Conservation (phyloP, 495 filamentous ascomycete genomes). For the Thermochaetoides thermophila region DNA sequence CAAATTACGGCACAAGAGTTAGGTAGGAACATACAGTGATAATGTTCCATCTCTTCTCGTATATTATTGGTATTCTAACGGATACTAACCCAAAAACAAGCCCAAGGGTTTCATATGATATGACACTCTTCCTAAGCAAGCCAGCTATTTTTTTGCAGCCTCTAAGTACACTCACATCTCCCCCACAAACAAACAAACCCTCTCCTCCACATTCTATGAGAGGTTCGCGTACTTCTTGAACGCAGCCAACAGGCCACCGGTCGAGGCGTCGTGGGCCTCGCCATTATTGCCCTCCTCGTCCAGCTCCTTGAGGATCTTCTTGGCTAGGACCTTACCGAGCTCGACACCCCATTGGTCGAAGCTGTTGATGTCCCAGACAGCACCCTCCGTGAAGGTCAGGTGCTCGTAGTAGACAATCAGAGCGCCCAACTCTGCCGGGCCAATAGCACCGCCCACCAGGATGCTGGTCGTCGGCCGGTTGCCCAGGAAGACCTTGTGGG, state of each 20-base stretch:
- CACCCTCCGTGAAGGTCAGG: conserved; percentile 92
- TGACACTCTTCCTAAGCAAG: too few species aligned
- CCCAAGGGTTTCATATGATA: too few species aligned
- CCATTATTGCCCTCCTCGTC: conserved; percentile 57
- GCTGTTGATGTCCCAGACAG: conserved; percentile 97
- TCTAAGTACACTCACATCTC: too few species aligned
- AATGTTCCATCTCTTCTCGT: too few species aligned
- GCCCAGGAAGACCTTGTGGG: conserved; percentile 98
- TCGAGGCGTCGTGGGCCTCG: conserved; percentile 66
- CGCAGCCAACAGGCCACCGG: conserved; percentile 71
- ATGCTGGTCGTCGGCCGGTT: conserved; percentile 95
- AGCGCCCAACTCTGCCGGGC: conserved; percentile 81
- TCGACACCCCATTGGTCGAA: conserved; percentile 99
- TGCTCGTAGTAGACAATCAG: conserved; percentile 99
- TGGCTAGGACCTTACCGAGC: conserved; percentile 89
- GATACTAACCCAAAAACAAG: too few species aligned
- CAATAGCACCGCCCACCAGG: conserved; percentile 77
- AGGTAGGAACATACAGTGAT: too few species aligned
- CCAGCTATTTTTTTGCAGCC: too few species aligned
- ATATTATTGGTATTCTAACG: too few species aligned
- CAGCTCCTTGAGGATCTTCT: conserved; percentile 69
- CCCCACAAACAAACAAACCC: too few species aligned
- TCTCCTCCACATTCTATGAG: conserved; percentile 1
- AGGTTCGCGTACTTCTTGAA: conserved; percentile 42
- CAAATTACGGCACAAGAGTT: too few species aligned